Evolutionary conservation across 129 eudicot genomes (phyloP), one percentile per base, ranked within the genome.

Genomic region (Helianthus tuberosus): DNA sequence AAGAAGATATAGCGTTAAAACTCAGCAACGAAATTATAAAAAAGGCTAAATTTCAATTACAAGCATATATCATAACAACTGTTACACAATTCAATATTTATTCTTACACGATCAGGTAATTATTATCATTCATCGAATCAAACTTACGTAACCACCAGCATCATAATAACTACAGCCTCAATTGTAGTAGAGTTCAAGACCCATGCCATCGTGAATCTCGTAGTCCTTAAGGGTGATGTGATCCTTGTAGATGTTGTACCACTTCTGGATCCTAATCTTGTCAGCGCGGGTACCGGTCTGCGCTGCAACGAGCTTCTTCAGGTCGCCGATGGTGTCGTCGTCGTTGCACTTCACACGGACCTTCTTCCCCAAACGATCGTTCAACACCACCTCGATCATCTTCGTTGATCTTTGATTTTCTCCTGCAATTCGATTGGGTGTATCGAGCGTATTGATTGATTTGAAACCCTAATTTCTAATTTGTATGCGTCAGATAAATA

Each of bases 131-230:
- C 64, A 36, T 38, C 66, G 16, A 61, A 36, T 38, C 66, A 27
- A 61, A 49, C 81, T 77, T 77, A 77, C 71, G 53, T 0, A 49
- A 14, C 50, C 15, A 14, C 50, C 15, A 54, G 15, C 49, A 76
- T 77, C 53, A 77, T 16, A 46, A 77, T 16, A 46, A 13, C 32
- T 11, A 60, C 12, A 50, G 49, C 10, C 50, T 72, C 73, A 91
- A 51, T 88, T 88, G 86, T 91, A 91, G 80, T 91, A 91, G 77
- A 91, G 95, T 82, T 91, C 95, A 78, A 92, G 96, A 61, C 96
- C 98, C 98, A 92, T 92, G 82, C 96, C 96, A 62, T 92, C 97
- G 64, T 88, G 97, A 70, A 88, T 88, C 82, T 88, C 97, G 71
- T 91, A 91, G 73, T 91, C 95, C 83, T 70, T 70, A 75, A 91